Evolutionary conservation across 164 flowering plant species (phyloP).

Genomic region (Dillenia suffruticosa): DNA sequence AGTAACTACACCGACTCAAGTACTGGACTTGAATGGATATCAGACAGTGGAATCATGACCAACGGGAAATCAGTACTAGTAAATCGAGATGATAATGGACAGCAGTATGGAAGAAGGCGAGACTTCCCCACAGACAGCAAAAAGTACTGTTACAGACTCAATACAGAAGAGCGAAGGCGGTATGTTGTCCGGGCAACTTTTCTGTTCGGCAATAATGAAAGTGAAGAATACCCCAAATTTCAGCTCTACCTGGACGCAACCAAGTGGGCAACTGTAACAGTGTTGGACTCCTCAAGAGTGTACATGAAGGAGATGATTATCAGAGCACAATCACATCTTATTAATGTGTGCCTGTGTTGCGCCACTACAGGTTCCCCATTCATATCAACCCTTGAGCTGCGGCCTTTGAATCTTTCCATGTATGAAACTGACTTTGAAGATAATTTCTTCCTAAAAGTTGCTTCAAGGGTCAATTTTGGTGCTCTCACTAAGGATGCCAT

Average conservation of each 20-base stretch:
- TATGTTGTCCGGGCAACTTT: slow-evolving; percentile 86
- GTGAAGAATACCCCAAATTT: slow-evolving; percentile 68
- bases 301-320: slow-evolving; percentile 79
- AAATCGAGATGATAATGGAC: slow-evolving; percentile 23
- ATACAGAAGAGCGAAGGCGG: slow-evolving; percentile 57
- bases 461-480: slow-evolving; percentile 90
- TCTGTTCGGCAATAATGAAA: slow-evolving; percentile 52
- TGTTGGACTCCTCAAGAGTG: slow-evolving; percentile 56
- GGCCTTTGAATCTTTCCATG: slow-evolving; percentile 87
- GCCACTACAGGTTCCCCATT: slow-evolving; percentile 89
- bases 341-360: slow-evolving; percentile 81
- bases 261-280: slow-evolving; percentile 66
- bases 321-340: slow-evolving; percentile 60
- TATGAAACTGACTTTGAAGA: slow-evolving; percentile 90
- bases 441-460: slow-evolving; percentile 64
- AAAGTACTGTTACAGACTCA: slow-evolving; percentile 75
- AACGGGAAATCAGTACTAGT: slow-evolving; percentile 38
- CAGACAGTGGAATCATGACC: slow-evolving; percentile 47
- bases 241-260: slow-evolving; percentile 82
- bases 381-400: slow-evolving; percentile 84
- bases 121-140: slow-evolving; percentile 73
- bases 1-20: slow-evolving; percentile 55
- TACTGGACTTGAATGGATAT: slow-evolving; percentile 70
- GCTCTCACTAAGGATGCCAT: slow-evolving; percentile 52
- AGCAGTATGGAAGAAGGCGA: slow-evolving; percentile 54